Percentiles rank a stretch among this genome's conserved stretches.
Evolutionary conservation across 2,329 filamentous ascomycete species (phyloP).

Genomic region (Aureobasidium vineae): DNA sequence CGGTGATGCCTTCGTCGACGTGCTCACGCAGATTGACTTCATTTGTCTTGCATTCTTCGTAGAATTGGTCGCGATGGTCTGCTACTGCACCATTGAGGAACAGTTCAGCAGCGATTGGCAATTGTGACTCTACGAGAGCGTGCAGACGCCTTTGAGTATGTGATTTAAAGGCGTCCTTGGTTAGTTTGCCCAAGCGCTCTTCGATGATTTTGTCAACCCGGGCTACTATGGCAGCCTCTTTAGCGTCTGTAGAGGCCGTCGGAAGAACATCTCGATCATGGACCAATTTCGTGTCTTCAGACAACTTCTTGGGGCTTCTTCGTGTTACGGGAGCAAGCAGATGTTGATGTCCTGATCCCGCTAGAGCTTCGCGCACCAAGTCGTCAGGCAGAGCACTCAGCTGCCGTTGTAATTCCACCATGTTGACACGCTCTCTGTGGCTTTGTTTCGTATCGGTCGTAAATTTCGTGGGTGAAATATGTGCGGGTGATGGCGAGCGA

Average conservation of each 20-base stretch:
- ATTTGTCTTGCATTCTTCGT: conserved; percentile 11
- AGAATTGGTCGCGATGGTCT: conserved; percentile 7
- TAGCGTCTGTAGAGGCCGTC: not conserved
- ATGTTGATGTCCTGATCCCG: not conserved
- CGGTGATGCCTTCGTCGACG: conserved; percentile 9
- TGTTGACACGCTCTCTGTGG: not conserved
- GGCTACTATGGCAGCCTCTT: not conserved
- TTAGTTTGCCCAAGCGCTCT: not conserved
- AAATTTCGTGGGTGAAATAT: not conserved
- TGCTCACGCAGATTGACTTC: not conserved
- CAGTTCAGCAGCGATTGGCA: conserved; percentile 3
- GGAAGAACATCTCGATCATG: not conserved
- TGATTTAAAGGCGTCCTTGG: conserved; percentile 5
- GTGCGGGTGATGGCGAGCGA: not conserved
- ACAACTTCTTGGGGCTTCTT: not conserved
- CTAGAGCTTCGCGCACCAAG: not conserved
- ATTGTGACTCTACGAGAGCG: conserved; percentile 1
- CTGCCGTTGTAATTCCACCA: not conserved
- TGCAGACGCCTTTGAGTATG: not conserved
- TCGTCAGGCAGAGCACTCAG: conserved; percentile 6
- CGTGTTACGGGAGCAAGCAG: not conserved
- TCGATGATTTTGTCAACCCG: conserved; percentile 9
- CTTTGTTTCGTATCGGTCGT: not conserved
- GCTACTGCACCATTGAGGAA: conserved; percentile 8
- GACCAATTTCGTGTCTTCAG: not conserved